A percentile compares a stretch with the other conserved stretches of the same genome.
Conservation (phyloP, 2,329 filamentous ascomycete species). For the Colletotrichum nymphaeae region DNA sequence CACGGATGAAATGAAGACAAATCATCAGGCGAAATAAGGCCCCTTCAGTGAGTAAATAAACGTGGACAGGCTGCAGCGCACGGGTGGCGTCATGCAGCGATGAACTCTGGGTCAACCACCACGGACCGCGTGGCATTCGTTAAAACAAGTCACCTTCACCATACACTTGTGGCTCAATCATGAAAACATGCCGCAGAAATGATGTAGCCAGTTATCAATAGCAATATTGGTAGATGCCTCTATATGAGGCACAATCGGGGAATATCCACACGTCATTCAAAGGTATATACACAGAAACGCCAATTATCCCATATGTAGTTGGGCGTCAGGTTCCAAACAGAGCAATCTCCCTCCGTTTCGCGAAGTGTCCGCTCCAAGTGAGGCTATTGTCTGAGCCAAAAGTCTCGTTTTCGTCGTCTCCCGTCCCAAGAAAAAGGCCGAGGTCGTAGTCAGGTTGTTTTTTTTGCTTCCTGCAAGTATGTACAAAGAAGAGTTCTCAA, state of each 20-base stretch:
- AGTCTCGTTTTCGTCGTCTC: slow-evolving; percentile 15
- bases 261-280: slow-evolving; percentile 34
- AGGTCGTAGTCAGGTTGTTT: slow-evolving; percentile 9
- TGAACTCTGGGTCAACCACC: slow-evolving; percentile 12
- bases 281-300: slow-evolving; percentile 36
- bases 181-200: not conserved
- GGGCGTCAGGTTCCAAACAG: slow-evolving; percentile 1
- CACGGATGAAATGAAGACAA: not conserved
- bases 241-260: not conserved
- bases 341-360: not conserved
- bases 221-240: slow-evolving; percentile 7
- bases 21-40: not conserved
- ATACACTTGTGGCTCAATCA: not conserved
- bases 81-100: not conserved
- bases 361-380: not conserved
- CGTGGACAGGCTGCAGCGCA: slow-evolving; percentile 16
- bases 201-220: slow-evolving; percentile 5
- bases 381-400: not conserved
- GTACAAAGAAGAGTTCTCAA: slow-evolving; percentile 32
- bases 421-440: not conserved
- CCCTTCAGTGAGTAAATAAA: not conserved
- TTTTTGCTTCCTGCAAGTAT: slow-evolving; percentile 30
- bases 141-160: not conserved
- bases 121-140: not conserved
- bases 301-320: slow-evolving; percentile 15